Conservation (phyloP, 208 protist genomes). For the Lotmaria passim region DNA sequence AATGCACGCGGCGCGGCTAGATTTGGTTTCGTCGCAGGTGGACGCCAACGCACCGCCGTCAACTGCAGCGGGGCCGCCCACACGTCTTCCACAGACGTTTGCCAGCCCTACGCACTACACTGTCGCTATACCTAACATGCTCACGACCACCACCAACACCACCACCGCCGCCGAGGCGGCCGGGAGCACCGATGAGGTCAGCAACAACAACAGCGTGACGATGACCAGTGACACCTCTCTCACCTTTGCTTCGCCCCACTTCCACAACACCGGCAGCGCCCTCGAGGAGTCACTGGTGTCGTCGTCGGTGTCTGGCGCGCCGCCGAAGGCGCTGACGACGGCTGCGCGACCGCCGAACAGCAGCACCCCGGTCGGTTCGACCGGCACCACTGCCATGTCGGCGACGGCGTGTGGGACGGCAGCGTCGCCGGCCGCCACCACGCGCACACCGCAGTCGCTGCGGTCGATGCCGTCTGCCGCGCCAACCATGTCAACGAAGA, state of each 20-base stretch:
- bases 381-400: not conserved
- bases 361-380: not conserved
- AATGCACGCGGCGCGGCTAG: not conserved
- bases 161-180: not conserved
- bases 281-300: not conserved
- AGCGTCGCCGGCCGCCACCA: not conserved
- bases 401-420: too few relatives aligned
- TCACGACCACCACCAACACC: not conserved
- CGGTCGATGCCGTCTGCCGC: not conserved
- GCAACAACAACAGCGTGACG: constrained; percentile 10
- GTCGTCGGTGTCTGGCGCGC: not conserved
- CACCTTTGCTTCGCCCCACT: not conserved
- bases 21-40: not conserved
- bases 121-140: not conserved
- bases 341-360: not conserved
- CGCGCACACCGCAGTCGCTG: not conserved
- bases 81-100: not conserved
- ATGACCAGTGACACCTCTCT: constrained; percentile 3
- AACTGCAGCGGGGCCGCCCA: not conserved
- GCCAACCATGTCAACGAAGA: not conserved
- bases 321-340: not conserved
- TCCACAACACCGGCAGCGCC: not conserved
- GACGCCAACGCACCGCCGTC: not conserved
- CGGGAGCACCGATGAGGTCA: not conserved
- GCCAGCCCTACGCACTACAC: not conserved